Percentiles rank a stretch among this genome's conserved stretches.
These are phyloP conservation scores for Metschnikowia borealis DNA, from an alignment of 805 yeast species.

Conservation along the genomic window DNA sequence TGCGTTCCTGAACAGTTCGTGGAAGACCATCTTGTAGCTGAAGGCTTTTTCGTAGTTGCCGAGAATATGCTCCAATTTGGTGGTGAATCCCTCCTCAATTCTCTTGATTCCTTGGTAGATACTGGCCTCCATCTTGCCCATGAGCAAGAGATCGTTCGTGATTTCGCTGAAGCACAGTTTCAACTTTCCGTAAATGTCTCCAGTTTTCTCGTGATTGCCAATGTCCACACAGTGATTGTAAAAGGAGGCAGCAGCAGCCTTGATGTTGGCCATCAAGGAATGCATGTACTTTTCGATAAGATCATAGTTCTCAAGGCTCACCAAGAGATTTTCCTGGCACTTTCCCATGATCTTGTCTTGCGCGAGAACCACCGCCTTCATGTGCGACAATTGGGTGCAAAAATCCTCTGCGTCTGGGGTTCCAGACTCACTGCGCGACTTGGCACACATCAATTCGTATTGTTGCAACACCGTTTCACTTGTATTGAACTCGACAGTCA, in stretches of 20 bases:
- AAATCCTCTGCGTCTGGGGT: neutral
- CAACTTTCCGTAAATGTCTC: neutral
- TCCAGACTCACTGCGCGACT: neutral
- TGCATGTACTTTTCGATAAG: constrained; percentile 1
- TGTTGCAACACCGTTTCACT: constrained; percentile 1
- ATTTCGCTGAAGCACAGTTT: neutral
- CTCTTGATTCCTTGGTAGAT: neutral
- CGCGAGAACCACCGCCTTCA: neutral
- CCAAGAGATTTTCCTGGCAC: neutral
- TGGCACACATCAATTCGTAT: neutral
- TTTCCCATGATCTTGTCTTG: constrained; percentile 2
- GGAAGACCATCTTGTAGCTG: constrained; percentile 2
- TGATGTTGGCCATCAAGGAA: constrained; percentile 1
- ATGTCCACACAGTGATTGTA: constrained; percentile 2
- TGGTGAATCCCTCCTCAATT: neutral
- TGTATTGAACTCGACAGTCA: neutral
- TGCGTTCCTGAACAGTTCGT: neutral
- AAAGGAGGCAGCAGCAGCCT: neutral
- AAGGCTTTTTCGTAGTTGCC: neutral
- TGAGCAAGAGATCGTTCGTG: neutral
- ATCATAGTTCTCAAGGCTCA: neutral
- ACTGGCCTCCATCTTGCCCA: constrained; percentile 1
- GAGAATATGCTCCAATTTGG: neutral
- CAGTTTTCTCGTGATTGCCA: neutral
- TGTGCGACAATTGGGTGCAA: constrained; percentile 3